A percentile compares a stretch with the other conserved stretches of the same genome.
Conservation (phyloP, 1,284 basidiomycete genomes). For the Malassezia brasiliensis region DNA sequence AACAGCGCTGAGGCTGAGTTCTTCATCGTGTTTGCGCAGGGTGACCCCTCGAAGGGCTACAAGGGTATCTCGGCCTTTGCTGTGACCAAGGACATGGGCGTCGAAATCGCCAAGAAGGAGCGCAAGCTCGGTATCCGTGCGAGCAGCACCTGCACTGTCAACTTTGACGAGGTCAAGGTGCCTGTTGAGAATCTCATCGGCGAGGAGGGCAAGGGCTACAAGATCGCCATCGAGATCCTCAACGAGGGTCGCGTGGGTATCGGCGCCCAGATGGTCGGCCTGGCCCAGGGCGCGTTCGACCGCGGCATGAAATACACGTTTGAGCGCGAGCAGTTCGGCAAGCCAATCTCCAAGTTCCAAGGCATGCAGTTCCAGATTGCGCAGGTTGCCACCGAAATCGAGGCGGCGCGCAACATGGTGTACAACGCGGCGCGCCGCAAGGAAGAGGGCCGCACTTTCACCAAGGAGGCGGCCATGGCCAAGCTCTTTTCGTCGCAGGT, state of each 20-base stretch:
- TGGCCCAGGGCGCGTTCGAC: slow-evolving; percentile 92
- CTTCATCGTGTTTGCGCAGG: slow-evolving; percentile 78
- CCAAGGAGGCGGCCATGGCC: slow-evolving; percentile 92
- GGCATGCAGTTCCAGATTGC: slow-evolving; percentile 94
- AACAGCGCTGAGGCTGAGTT: slow-evolving; percentile 93
- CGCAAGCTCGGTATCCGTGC: slow-evolving; percentile 94
- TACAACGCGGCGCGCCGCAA: slow-evolving; percentile 92
- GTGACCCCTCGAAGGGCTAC: slow-evolving; percentile 89
- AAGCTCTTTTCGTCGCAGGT: slow-evolving; percentile 73
- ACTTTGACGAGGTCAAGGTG: slow-evolving; percentile 87
- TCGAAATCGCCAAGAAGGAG: slow-evolving; percentile 97
- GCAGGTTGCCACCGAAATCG: slow-evolving; percentile 70
- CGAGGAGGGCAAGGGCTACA: slow-evolving; percentile 87
- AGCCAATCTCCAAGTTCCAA: slow-evolving; percentile 74
- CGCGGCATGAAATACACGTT: slow-evolving; percentile 86
- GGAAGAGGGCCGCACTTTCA: slow-evolving; percentile 85
- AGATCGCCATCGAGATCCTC: slow-evolving; percentile 86
- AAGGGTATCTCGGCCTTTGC: slow-evolving; percentile 98
- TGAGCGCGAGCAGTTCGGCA: slow-evolving; percentile 85
- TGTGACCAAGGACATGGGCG: slow-evolving; percentile 89
- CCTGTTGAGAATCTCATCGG: slow-evolving; percentile 90
- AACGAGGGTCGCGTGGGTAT: slow-evolving; percentile 98
- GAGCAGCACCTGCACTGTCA: slow-evolving; percentile 90
- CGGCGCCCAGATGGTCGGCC: slow-evolving; percentile 70
- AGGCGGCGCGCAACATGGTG: slow-evolving; percentile 80